Evolutionary conservation across 2,329 filamentous ascomycete species (phyloP).

Genomic region (Alternaria hordeiaustralica): DNA sequence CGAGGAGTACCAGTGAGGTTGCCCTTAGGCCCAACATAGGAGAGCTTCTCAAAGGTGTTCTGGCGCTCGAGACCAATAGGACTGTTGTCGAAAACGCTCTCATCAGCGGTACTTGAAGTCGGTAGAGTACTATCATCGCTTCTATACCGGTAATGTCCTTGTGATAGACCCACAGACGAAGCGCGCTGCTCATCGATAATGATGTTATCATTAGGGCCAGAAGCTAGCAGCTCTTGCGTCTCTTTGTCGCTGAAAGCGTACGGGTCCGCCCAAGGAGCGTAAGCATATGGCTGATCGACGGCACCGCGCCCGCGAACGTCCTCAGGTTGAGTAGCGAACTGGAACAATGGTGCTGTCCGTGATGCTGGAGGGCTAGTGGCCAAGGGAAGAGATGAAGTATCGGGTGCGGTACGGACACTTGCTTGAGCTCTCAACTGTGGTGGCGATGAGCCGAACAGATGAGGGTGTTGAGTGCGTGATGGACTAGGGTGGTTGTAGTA

Average conservation of each 20-base stretch:
- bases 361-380: slow-evolving; percentile 22
- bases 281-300: slow-evolving; percentile 21
- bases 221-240: slow-evolving; percentile 42
- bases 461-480: slow-evolving; percentile 23
- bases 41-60: slow-evolving; percentile 46
- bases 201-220: slow-evolving; percentile 47
- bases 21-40: slow-evolving; percentile 40
- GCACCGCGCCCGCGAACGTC: background rate
- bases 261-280: slow-evolving; percentile 25
- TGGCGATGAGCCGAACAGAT: slow-evolving; percentile 42
- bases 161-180: background rate
- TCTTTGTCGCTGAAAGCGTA: slow-evolving; percentile 42
- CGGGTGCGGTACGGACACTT: slow-evolving; percentile 13
- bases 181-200: slow-evolving; percentile 29
- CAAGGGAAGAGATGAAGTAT: slow-evolving; percentile 8
- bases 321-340: background rate
- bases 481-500: slow-evolving; percentile 41
- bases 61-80: slow-evolving; percentile 26
- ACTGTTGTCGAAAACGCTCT: slow-evolving; percentile 1
- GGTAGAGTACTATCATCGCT: background rate
- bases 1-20: slow-evolving; percentile 48
- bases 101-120: slow-evolving; percentile 7
- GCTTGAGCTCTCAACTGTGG: slow-evolving; percentile 21
- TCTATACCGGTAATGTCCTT: slow-evolving; percentile 1
- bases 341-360: slow-evolving; percentile 24